These are phyloP conservation scores for Centaurea solstitialis DNA, from an alignment of 129 eudicot genomes.

Conservation along the genomic window DNA sequence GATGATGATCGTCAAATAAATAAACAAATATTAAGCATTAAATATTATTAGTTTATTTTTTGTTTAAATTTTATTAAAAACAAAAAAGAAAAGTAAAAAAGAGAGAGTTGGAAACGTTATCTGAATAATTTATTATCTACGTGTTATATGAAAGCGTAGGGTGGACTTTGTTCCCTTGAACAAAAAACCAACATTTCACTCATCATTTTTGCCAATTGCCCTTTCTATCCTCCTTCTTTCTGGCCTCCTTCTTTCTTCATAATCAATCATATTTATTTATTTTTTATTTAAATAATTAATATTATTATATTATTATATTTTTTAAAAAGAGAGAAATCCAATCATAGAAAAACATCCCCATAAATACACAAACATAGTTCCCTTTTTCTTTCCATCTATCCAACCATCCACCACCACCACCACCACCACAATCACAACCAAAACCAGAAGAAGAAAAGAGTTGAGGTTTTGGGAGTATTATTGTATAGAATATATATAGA, in stretches of 20 bases:
- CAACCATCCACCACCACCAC: too few species aligned
- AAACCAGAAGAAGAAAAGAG: too few species aligned
- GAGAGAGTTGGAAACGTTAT: background rate
- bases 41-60: too few species aligned
- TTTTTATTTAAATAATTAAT: too few species aligned
- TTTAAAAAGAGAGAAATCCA: background rate
- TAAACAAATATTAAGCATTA: too few species aligned
- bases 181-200: background rate
- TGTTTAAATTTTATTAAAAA: too few species aligned
- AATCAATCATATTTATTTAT: background rate
- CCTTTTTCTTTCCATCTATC: background rate
- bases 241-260: background rate
- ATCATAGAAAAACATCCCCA: background rate
- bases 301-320: too few species aligned
- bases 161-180: constrained; percentile 15
- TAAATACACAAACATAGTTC: background rate
- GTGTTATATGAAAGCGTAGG: background rate
- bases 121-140: background rate
- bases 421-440: too few species aligned
- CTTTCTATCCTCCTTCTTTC: background rate
- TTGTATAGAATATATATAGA: background rate
- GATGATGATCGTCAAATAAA: too few species aligned
- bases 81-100: too few species aligned
- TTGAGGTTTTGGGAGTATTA: background rate
- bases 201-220: constrained; percentile 4